Percentiles rank a stretch among this genome's conserved stretches.
Conservation (phyloP, 305 asterid species). For the Plantago coronopus region DNA sequence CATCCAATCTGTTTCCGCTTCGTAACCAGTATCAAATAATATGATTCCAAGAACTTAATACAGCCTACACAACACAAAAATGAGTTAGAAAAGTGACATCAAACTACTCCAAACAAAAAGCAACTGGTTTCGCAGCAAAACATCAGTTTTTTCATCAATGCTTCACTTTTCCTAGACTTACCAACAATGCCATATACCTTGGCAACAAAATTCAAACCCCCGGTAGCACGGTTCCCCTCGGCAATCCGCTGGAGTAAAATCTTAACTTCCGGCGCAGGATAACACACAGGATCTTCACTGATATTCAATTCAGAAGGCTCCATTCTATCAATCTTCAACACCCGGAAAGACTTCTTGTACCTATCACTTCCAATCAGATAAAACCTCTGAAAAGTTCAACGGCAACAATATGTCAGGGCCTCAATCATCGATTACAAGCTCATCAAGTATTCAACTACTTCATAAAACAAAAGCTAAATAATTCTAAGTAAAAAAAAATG, state of each 20-base stretch:
- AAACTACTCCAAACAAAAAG: not conserved
- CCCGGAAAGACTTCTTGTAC: constrained; percentile 74
- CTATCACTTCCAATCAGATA: constrained; percentile 97
- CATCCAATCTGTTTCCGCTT: constrained; percentile 88
- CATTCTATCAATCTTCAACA: constrained; percentile 90
- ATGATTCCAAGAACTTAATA: constrained; percentile 87
- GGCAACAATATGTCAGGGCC: not conserved
- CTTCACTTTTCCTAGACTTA: constrained; percentile 34
- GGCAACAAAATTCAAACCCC: constrained; percentile 82
- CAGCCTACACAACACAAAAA: constrained; percentile 56
- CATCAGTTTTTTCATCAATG: constrained; percentile 5
- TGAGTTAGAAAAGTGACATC: constrained; percentile 9
- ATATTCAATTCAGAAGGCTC: constrained; percentile 89
- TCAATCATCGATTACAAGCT: not conserved
- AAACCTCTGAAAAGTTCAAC: constrained; percentile 56
- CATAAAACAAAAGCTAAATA: constrained; percentile 1
- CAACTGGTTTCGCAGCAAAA: constrained; percentile 13
- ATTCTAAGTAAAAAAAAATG: constrained; percentile 5
- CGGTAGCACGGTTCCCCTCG: constrained; percentile 97
- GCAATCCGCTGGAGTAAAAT: constrained; percentile 86
- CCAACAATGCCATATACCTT: constrained; percentile 98
- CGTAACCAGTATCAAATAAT: constrained; percentile 85
- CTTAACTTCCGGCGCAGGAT: constrained; percentile 87
- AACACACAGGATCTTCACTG: constrained; percentile 95
- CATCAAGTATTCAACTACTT: constrained; percentile 4